phyloP scores from a whole-genome alignment of 345 rosid genomes.

The Rhizophora apiculata region DNA sequence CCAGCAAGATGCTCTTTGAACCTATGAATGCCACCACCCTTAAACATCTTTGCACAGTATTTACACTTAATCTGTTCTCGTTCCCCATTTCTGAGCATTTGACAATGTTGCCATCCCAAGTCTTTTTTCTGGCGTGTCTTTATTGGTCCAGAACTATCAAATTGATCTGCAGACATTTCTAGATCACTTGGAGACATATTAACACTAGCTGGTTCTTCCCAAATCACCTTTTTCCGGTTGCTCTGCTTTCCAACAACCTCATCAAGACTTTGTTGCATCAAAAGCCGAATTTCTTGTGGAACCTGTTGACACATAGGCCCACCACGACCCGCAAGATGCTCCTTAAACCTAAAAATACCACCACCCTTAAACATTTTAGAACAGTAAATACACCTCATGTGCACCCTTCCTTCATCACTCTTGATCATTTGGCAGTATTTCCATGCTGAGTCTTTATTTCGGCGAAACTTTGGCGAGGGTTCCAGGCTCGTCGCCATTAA shows the following conservation, averaged over 20 bases:
- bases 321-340: slow-evolving; percentile 31
- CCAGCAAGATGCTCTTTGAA: slow-evolving; percentile 41
- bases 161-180: slow-evolving; percentile 21
- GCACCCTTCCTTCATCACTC: slow-evolving; percentile 10
- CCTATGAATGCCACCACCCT: slow-evolving; percentile 37
- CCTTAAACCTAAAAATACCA: slow-evolving; percentile 32
- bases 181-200: not conserved
- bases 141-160: not conserved
- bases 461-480: slow-evolving; percentile 4
- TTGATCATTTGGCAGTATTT: slow-evolving; percentile 17
- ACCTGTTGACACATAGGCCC: slow-evolving; percentile 23
- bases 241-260: slow-evolving; percentile 7
- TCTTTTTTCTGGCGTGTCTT: slow-evolving; percentile 24
- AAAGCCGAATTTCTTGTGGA: slow-evolving; percentile 21
- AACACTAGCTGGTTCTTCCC: not conserved
- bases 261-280: slow-evolving; percentile 23
- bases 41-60: slow-evolving; percentile 28
- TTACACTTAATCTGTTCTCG: slow-evolving; percentile 26
- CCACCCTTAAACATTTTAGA: slow-evolving; percentile 30
- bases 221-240: not conserved
- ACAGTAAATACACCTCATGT: slow-evolving; percentile 24
- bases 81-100: slow-evolving; percentile 2
- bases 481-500: not conserved
- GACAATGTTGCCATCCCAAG: slow-evolving; percentile 27
- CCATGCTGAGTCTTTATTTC: slow-evolving; percentile 27